Evolutionary conservation across 768 basidiomycete species (phyloP).

Genomic region (Pluteus cervinus): DNA sequence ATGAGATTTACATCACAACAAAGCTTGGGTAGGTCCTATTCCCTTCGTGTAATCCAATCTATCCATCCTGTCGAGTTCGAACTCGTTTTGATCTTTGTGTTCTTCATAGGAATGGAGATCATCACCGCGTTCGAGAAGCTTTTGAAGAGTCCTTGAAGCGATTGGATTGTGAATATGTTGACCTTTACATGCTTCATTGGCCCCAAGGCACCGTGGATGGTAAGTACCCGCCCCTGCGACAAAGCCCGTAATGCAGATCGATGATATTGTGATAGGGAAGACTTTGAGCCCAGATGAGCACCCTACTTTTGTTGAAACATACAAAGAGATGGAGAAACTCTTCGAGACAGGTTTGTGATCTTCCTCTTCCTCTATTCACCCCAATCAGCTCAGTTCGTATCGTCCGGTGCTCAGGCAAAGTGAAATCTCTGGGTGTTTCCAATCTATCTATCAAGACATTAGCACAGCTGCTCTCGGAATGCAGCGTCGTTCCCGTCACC

Average conservation of each 20-base stretch:
- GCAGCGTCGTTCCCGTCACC: conserved; percentile 40
- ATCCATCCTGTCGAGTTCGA: too few relatives aligned
- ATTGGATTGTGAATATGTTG: conserved; percentile 36
- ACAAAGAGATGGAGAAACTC: conserved; percentile 21
- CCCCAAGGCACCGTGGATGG: conserved; percentile 10
- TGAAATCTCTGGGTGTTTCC: conserved; percentile 47
- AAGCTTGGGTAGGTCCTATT: conserved; percentile 33
- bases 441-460: conserved; percentile 48
- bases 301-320: conserved; percentile 19
- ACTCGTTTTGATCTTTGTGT: conserved; percentile 14
- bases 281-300: conserved; percentile 13
- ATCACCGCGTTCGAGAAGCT: conserved; percentile 24
- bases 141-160: conserved; percentile 28
- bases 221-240: neutral
- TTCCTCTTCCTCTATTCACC: neutral
- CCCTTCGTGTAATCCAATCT: too few relatives aligned
- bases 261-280: neutral
- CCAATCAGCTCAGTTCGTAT: conserved; percentile 13
- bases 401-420: conserved; percentile 25
- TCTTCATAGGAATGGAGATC: conserved; percentile 22
- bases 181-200: conserved; percentile 41
- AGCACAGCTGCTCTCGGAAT: conserved; percentile 33
- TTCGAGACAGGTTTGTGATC: conserved; percentile 16
- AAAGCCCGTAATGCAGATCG: neutral
- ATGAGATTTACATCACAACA: conserved; percentile 34